A percentile compares a stretch with the other conserved stretches of the same genome.
phyloP scores from a whole-genome alignment of 345 rosid species.

The Lepidium sativum region DNA sequence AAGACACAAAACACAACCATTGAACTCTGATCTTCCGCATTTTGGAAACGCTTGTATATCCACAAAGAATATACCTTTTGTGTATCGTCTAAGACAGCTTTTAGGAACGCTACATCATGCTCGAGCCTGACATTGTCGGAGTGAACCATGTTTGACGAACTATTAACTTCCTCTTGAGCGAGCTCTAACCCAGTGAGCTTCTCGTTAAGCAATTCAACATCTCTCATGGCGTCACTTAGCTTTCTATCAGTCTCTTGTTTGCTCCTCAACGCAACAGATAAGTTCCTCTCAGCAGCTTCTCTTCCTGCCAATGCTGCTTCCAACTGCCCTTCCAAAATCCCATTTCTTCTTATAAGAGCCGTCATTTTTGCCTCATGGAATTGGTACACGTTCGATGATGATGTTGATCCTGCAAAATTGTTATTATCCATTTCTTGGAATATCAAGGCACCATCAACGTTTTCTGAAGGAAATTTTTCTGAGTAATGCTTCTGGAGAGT shows the following conservation, averaged over 20 bases:
- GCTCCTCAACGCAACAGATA: conserved; percentile 59
- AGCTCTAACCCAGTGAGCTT: conserved; percentile 66
- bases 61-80: conserved; percentile 54
- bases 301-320: conserved; percentile 56
- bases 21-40: neutral
- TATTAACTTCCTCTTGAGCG: conserved; percentile 86
- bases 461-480: conserved; percentile 35
- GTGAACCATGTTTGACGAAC: conserved; percentile 77
- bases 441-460: conserved; percentile 27
- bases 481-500: conserved; percentile 31
- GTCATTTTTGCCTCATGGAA: conserved; percentile 72
- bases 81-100: conserved; percentile 91
- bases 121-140: conserved; percentile 94
- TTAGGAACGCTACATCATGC: conserved; percentile 93
- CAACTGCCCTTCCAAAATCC: conserved; percentile 66
- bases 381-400: conserved; percentile 56
- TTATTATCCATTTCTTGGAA: conserved; percentile 39
- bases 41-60: neutral
- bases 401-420: conserved; percentile 20
- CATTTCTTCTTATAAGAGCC: conserved; percentile 61
- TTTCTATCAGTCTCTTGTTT: conserved; percentile 82
- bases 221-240: conserved; percentile 51
- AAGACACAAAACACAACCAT: neutral
- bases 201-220: conserved; percentile 82
- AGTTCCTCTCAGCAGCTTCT: conserved; percentile 66